A percentile compares a stretch with the other conserved stretches of the same genome.
These are phyloP conservation scores for Protea cynaroides DNA, from an alignment of 164 flowering plant species.

Conservation along the genomic window DNA sequence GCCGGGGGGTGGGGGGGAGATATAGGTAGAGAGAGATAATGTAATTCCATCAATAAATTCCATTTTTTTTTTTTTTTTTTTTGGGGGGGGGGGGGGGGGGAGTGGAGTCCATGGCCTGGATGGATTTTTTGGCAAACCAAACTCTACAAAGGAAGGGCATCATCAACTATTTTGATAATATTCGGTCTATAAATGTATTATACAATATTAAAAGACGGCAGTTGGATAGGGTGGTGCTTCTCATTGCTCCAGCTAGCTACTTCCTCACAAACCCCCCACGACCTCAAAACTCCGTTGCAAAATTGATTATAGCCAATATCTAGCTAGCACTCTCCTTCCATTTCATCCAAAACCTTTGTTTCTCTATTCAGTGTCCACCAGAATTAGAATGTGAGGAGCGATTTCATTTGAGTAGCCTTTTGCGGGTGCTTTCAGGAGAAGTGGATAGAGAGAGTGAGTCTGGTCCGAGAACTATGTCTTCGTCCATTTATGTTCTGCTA, in stretches of 20 bases:
- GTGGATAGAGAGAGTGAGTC: too few relatives aligned
- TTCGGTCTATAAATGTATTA: slow-evolving; percentile 14
- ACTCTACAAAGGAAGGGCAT: slow-evolving; percentile 7
- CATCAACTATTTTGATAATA: slow-evolving; percentile 7
- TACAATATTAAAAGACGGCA: slow-evolving; percentile 15
- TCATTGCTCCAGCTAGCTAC: not conserved
- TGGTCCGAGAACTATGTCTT: too few relatives aligned
- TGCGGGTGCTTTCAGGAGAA: too few relatives aligned
- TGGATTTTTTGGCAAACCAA: slow-evolving; percentile 6
- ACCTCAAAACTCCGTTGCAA: not conserved
- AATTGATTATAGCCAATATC: not conserved
- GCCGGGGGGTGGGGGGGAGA: too few relatives aligned
- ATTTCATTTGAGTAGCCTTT: too few relatives aligned
- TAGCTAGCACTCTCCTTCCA: too few relatives aligned
- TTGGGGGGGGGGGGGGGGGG: too few relatives aligned
- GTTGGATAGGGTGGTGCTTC: slow-evolving; percentile 1
- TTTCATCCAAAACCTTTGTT: not conserved
- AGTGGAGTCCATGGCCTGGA: slow-evolving; percentile 2
- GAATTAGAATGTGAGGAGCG: not conserved
- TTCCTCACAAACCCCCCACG: not conserved
- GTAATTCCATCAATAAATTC: too few relatives aligned
- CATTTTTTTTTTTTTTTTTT: too few relatives aligned
- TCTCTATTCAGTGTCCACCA: not conserved
- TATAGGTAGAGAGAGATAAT: too few relatives aligned
- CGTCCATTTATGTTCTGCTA: too few relatives aligned